A percentile compares a stretch with the other conserved stretches of the same genome.
Evolutionary conservation across 768 basidiomycete species (phyloP).

Genomic region (Mrakia hoshinonis): DNA sequence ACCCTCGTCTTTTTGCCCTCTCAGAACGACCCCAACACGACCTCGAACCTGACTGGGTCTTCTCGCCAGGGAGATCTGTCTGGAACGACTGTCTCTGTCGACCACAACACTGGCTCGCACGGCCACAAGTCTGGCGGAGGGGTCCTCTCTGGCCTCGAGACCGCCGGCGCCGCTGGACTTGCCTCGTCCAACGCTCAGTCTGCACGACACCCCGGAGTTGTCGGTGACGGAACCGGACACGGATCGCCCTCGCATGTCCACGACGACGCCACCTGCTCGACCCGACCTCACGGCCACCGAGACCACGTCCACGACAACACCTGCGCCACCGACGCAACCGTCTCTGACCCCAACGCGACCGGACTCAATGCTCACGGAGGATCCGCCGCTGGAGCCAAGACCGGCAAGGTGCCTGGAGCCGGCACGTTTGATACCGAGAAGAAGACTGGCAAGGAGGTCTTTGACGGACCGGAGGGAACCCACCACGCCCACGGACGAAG

Average conservation of each 20-base stretch:
- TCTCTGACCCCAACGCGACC: too few relatives aligned
- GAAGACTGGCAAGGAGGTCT: not conserved
- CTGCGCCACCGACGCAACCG: not conserved
- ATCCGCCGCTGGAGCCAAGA: not conserved
- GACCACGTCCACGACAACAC: not conserved
- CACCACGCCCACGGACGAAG: slow-evolving; percentile 5
- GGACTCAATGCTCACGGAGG: not conserved
- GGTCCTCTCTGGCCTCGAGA: too few relatives aligned
- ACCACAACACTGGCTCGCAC: not conserved
- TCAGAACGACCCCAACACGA: not conserved
- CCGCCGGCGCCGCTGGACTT: too few relatives aligned
- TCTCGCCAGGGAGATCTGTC: not conserved
- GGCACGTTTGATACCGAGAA: not conserved
- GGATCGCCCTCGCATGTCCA: not conserved
- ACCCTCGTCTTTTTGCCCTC: not conserved
- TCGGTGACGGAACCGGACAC: too few relatives aligned
- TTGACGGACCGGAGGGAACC: not conserved
- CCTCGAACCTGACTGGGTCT: not conserved
- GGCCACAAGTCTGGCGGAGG: not conserved
- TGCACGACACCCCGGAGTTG: too few relatives aligned
- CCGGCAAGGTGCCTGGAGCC: not conserved
- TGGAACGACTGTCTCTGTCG: not conserved
- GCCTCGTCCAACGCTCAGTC: too few relatives aligned
- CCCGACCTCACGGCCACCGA: not conserved
- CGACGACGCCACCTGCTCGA: not conserved